Base-by-base conservation (phyloP, 768 basidiomycete species). In the Termitomyces sp. region DNA sequence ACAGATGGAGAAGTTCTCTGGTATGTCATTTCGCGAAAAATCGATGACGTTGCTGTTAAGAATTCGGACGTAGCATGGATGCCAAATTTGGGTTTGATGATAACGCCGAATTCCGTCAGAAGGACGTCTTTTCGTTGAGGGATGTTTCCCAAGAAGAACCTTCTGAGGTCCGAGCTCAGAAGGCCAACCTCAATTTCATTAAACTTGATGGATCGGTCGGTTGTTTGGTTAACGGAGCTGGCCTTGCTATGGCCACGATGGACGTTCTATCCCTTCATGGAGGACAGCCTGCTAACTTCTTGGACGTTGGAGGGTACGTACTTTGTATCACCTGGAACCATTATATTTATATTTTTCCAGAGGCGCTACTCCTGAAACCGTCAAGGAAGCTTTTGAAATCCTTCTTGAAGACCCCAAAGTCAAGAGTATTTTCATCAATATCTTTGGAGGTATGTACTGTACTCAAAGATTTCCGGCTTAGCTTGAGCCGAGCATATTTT, bases 31-130 rank as follows among this genome's bases (percentile, higher is more conserved):
- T 30, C 17, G 11, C 21, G 10, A 44, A 49, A 73, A 33, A 19
- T n/a, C 23, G 50, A 37, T 14, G 26, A 19, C 5, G n/a, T 41
- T 57, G 42, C 19, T 53, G 11, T 26, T 50, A 12, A 31, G 58
- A 53, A 45, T 57, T 64, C 42, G n/a, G 40, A 43, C 8, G 28
- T 62, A 96, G 95, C 78, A 98, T 99, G 97, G 97, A 99, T 71
- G 97, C 97, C 70, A 99, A 99, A 73, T 93, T 98, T 60, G 94
- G 94, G n/a, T 99, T 99, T 66, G 97, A 99, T 66, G 97, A 99
- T 70, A 98, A 99, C 68, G 97, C 97, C 38, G 94, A 94, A 68
- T 99, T 99, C 84, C 89, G 97, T 59, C 97, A 99, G 68, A 73
- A 85, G 66, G 94, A 96, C 63, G 70, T 98, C 59, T 97, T 96